Base-by-base conservation (phyloP, 352 stramenopile genomes). In the Pythium coloratum region DNA sequence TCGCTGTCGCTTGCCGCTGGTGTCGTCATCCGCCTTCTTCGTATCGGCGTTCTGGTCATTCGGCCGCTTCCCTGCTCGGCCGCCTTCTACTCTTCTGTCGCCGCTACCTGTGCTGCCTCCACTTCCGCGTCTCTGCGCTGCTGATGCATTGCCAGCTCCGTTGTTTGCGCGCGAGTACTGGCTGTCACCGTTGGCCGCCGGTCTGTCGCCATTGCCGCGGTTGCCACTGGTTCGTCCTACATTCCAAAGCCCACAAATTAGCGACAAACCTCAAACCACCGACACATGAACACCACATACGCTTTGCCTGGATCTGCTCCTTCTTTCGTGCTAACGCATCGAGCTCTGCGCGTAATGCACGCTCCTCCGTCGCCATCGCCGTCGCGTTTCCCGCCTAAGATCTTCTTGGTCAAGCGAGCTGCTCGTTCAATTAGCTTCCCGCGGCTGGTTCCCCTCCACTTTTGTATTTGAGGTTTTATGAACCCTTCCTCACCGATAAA, bases 301-400 rank as follows among this genome's bases (percentile, higher is more conserved):
- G 62, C 34, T 34, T 18, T 50, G 59, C 72, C 12, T 82, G 56
- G 47, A 91, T 71, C 24, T 66, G 69, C 72, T 83, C 74, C 62
- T 84, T 86, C 59, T 85, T 86, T 13, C 59, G 57, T 16, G 78
- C 62, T 8, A 90, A 61, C 44, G 71, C 72, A 49, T 80, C 70
- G 53, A 90, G 71, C 64, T 91, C 81, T 33, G 72, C 76, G 8
- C 78, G 79, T 59, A 91, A 55, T 44, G 75, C 81, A 9, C 77
- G 81, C 53, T 91, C 83, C 49, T 83, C 73, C 49, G 70, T 77
- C 61, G 77, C 80, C 53, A 64, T 70, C 24, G 14, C 53, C 20
- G 3, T 24, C n/a, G 14, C 12, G 12, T 6, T 24, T 30, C 24
- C 30, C 28, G 8, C 55, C 55, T 47, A 55, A 59, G 57, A 59